phyloP scores from a whole-genome alignment of 108 stramenopile genomes.

The Nitzschia palea region DNA sequence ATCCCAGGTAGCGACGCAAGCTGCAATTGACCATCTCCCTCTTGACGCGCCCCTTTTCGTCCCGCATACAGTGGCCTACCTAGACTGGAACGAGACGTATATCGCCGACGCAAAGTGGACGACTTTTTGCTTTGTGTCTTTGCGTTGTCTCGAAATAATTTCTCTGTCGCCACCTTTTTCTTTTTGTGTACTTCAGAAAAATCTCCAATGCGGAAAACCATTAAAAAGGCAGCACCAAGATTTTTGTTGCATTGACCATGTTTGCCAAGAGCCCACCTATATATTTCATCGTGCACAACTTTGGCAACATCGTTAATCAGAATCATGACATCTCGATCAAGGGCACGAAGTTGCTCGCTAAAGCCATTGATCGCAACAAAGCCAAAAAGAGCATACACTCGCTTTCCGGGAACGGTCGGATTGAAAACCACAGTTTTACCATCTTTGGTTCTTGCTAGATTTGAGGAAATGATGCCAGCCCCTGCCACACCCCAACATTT shows the following conservation, averaged over 20 bases:
- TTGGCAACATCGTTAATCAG: slow-evolving; percentile 94
- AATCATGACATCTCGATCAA: slow-evolving; percentile 93
- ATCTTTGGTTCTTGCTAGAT: slow-evolving; percentile 74
- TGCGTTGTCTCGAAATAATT: slow-evolving; percentile 58
- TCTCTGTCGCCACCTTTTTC: slow-evolving; percentile 69
- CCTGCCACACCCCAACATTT: slow-evolving; percentile 98
- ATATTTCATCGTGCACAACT: slow-evolving; percentile 90
- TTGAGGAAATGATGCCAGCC: slow-evolving; percentile 94
- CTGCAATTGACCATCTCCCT: slow-evolving; percentile 47
- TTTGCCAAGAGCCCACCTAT: slow-evolving; percentile 86
- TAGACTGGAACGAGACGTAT: not conserved
- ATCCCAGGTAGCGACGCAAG: slow-evolving; percentile 80
- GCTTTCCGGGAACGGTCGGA: slow-evolving; percentile 87
- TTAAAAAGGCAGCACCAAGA: slow-evolving; percentile 93
- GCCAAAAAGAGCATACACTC: slow-evolving; percentile 91
- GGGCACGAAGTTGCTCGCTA: slow-evolving; percentile 70
- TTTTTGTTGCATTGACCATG: slow-evolving; percentile 97
- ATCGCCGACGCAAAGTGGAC: slow-evolving; percentile 6
- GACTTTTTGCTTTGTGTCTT: slow-evolving; percentile 9
- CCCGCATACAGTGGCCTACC: not conserved
- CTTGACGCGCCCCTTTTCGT: slow-evolving; percentile 18
- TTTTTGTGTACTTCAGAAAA: slow-evolving; percentile 75
- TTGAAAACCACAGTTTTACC: slow-evolving; percentile 85
- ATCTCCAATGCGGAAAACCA: slow-evolving; percentile 89
- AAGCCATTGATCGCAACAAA: slow-evolving; percentile 94